A percentile compares a stretch with the other conserved stretches of the same genome.
Evolutionary conservation across 805 yeast species (phyloP).

Genomic region (Isabelozyma pseudorhagii): DNA sequence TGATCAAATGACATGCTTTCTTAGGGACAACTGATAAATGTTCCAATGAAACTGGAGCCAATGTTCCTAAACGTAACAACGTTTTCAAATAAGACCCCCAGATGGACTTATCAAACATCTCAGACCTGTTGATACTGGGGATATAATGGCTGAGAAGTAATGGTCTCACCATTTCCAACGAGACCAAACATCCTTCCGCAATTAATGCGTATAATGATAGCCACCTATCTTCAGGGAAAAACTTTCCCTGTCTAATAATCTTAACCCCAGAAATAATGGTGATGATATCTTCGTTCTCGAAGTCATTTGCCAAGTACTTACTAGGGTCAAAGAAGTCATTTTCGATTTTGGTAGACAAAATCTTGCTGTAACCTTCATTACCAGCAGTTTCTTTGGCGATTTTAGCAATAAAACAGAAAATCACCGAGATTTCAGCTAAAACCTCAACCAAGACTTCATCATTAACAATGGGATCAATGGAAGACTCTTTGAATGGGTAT

Average conservation of each 20-base stretch:
- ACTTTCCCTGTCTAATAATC: constrained; percentile 49
- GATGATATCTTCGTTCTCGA: constrained; percentile 42
- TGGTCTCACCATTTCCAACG: constrained; percentile 52
- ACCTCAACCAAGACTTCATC: constrained; percentile 70
- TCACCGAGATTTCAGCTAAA: constrained; percentile 62
- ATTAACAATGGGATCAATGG: constrained; percentile 72
- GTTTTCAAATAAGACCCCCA: constrained; percentile 70
- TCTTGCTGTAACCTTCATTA: constrained; percentile 39
- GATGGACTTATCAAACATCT: constrained; percentile 51
- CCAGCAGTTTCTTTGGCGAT: constrained; percentile 43
- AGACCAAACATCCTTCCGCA: constrained; percentile 52
- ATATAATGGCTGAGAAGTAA: constrained; percentile 47
- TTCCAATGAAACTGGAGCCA: constrained; percentile 68
- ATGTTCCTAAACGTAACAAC: constrained; percentile 54
- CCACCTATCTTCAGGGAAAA: constrained; percentile 73
- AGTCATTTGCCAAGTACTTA: constrained; percentile 36
- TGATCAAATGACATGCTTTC: constrained; percentile 61
- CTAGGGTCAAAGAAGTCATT: constrained; percentile 41
- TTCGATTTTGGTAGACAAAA: constrained; percentile 28
- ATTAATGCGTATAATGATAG: constrained; percentile 60
- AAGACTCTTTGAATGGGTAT: constrained; percentile 60
- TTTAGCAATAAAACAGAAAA: constrained; percentile 55
- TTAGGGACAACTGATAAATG: constrained; percentile 71
- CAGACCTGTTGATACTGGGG: constrained; percentile 51
- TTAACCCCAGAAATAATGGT: constrained; percentile 49